Base-by-base conservation (phyloP, 2,329 filamentous ascomycete genomes). In the Scedosporium apiospermum region DNA sequence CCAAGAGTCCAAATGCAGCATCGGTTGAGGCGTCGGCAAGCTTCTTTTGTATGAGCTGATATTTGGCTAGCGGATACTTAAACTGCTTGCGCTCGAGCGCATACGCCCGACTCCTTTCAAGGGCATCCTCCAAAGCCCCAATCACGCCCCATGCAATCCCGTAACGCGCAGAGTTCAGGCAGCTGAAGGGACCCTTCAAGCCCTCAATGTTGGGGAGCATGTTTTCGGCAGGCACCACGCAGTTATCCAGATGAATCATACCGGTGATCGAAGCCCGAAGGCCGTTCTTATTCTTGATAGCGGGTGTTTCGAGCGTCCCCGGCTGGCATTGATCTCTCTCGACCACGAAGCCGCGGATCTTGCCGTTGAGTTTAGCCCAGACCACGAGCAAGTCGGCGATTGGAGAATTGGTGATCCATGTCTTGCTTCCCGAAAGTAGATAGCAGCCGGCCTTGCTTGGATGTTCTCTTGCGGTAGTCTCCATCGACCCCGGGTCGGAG, bases 41-140 rank as follows among this genome's bases (percentile, higher is more conserved):
- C 80, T 99, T 99, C 85, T 97, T 97, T 81, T 99, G 95, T 61
- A 99, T 84, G 14, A 99, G 86, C 78, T 99, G 95, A 73, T 99
- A 99, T 74, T 90, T 96, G 46, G 93, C 95, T 62, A 99, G 81
- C 0, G 93, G 93, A 75, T 98, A 98, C 78, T 96, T 96, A 84
- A 99, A 99, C 75, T 99, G 95, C 77, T 89, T 93, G 66, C 95
- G 83, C 75, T 97, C 93, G 60, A 99, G 78, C 18, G 93, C 86
- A 73, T 99, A 99, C 14, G 87, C 86, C 65, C 93, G 83, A 3
- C 95, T 86, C 60, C 93, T 85, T 18, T 82, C 79, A 65, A 99
- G 86, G 73, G 90, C 95, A 75, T 99, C 95, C 76, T 98, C 95
- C 38, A 99, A 79, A 1, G 95, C 93, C 65, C 95, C 95, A 74